Evolutionary conservation across 1,284 basidiomycete genomes (phyloP).

Genomic region (Sparassis latifolia): DNA sequence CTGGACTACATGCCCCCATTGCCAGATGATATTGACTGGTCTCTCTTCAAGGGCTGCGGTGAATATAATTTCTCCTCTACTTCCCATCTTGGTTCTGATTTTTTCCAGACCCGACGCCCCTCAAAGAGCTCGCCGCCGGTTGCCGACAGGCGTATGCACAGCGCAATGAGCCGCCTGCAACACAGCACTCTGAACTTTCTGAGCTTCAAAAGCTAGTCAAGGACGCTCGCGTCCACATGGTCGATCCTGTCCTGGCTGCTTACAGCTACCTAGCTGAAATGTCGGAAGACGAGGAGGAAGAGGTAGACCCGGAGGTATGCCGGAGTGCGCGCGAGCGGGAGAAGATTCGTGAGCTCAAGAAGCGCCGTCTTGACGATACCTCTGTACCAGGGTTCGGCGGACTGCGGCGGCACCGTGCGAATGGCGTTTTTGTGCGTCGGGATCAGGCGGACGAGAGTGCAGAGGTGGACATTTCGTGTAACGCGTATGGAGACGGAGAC

Average conservation of each 20-base stretch:
- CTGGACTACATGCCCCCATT: conserved; percentile 31
- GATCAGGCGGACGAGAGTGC: conserved; percentile 55
- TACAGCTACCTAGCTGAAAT: conserved; percentile 26
- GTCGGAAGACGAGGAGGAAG: conserved; percentile 35
- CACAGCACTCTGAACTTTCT: conserved; percentile 44
- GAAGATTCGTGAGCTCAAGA: conserved; percentile 52
- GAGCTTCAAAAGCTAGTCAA: conserved; percentile 57
- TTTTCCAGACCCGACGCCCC: conserved; percentile 32
- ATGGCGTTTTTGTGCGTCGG: conserved; percentile 44
- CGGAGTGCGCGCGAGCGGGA: conserved; percentile 39
- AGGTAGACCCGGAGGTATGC: conserved; percentile 33
- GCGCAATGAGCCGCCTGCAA: conserved; percentile 30
- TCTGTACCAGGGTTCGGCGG: conserved; percentile 16
- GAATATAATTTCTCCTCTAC: conserved; percentile 8
- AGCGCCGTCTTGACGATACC: conserved; percentile 34
- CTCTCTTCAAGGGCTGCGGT: conserved; percentile 42
- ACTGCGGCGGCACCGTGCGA: conserved; percentile 15
- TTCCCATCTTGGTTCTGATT: background rate
- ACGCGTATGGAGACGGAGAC: conserved; percentile 6
- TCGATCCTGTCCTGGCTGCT: conserved; percentile 54
- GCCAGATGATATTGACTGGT: conserved; percentile 46
- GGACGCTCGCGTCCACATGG: conserved; percentile 39
- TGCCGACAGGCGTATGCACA: conserved; percentile 30
- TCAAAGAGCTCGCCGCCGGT: conserved; percentile 37
- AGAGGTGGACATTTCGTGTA: conserved; percentile 44